Evolutionary conservation across 163 green algal species (phyloP).

Genomic region (Scenedesmus sp.): DNA sequence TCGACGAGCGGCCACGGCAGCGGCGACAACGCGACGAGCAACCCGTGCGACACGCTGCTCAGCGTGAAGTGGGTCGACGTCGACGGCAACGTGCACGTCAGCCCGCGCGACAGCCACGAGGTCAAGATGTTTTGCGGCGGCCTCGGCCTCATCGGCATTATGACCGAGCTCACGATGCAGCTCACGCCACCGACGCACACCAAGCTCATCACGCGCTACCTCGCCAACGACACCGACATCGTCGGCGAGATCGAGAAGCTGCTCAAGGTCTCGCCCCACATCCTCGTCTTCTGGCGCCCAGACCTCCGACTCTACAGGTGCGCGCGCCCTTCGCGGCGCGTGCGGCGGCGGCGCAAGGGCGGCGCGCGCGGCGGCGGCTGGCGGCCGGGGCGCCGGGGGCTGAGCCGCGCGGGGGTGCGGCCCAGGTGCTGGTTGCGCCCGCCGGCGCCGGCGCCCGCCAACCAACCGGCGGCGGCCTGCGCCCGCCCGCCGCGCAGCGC

Average conservation of each 20-base stretch:
- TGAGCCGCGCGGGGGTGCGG: too few species aligned
- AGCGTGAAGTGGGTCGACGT: slow-evolving; percentile 42
- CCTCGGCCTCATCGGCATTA: slow-evolving; percentile 32
- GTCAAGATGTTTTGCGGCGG: slow-evolving; percentile 4
- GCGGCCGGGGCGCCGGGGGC: too few species aligned
- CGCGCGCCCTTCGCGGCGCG: too few species aligned
- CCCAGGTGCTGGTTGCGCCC: too few species aligned
- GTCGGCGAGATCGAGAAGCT: slow-evolving; percentile 38
- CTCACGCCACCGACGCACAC: slow-evolving; percentile 40
- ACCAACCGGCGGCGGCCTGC: too few species aligned
- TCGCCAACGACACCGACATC: slow-evolving; percentile 26
- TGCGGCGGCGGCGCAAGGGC: too few species aligned
- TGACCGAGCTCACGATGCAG: slow-evolving; percentile 40
- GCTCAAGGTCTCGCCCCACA: slow-evolving; percentile 45
- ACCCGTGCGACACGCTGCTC: slow-evolving; percentile 5
- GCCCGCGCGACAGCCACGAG: background rate
- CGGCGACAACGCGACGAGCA: slow-evolving; percentile 24
- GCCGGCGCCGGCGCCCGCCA: too few species aligned
- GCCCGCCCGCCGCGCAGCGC: too few species aligned
- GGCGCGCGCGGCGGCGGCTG: too few species aligned
- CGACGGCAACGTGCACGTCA: slow-evolving; percentile 9
- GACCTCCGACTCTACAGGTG: slow-evolving; percentile 46
- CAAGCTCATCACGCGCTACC: slow-evolving; percentile 48
- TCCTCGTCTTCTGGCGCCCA: slow-evolving; percentile 46
- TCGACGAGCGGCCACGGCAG: slow-evolving; percentile 32